Conservation (phyloP, 805 yeast species). For the Yamadazyma takamatsuzukensis region DNA sequence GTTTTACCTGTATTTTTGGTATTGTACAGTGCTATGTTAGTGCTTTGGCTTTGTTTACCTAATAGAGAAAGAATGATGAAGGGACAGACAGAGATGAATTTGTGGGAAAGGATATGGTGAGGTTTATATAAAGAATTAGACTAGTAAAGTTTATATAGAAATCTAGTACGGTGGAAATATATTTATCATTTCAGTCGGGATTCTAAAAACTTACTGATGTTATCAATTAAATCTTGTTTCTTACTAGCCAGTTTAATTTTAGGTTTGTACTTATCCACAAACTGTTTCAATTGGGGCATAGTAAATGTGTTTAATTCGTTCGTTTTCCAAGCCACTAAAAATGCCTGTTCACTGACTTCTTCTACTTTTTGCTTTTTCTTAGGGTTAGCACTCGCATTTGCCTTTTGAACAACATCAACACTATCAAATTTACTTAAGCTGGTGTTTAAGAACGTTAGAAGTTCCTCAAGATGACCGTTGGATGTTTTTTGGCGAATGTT, state of each 20-base stretch:
- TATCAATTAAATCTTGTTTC: slow-evolving; percentile 42
- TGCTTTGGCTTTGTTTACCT: slow-evolving; percentile 16
- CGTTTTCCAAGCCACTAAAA: slow-evolving; percentile 41
- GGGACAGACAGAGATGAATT: slow-evolving; percentile 6
- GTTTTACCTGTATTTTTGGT: slow-evolving; percentile 46
- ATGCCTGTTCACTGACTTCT: slow-evolving; percentile 32
- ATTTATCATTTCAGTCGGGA: slow-evolving; percentile 8
- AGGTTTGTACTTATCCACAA: slow-evolving; percentile 30
- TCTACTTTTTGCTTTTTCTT: slow-evolving; percentile 9
- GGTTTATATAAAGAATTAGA: background rate
- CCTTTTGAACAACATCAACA: slow-evolving; percentile 1
- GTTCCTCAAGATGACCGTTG: slow-evolving; percentile 6
- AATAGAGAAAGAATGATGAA: slow-evolving; percentile 11
- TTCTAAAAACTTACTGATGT: slow-evolving; percentile 32
- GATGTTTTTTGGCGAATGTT: slow-evolving; percentile 4
- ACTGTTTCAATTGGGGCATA: slow-evolving; percentile 41
- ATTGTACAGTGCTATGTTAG: slow-evolving; percentile 30
- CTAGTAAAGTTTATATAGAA: background rate
- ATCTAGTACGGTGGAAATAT: too few species aligned
- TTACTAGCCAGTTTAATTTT: slow-evolving; percentile 32
- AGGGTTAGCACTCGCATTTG: background rate
- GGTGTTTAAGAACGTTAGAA: slow-evolving; percentile 10
- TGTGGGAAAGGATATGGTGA: slow-evolving; percentile 16
- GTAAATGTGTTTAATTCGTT: slow-evolving; percentile 32
- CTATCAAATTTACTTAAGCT: slow-evolving; percentile 9